phyloP scores from a whole-genome alignment of 2,329 filamentous ascomycete genomes.

The Myriosclerotinia curreyana region DNA sequence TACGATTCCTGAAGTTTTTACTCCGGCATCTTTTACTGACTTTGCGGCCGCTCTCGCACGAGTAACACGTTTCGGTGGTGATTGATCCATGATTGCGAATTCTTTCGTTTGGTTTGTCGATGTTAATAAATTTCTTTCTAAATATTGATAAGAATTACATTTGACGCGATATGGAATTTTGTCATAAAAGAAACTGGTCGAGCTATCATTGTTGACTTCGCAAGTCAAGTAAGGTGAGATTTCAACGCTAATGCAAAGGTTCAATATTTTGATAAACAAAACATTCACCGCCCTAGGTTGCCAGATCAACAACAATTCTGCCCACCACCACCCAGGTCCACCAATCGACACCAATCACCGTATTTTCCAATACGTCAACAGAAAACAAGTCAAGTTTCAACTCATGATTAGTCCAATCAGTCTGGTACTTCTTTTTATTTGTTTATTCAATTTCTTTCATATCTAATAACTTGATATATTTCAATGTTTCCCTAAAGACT shows the following conservation, averaged over 20 bases:
- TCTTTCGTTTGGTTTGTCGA: not conserved
- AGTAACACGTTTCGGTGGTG: slow-evolving; percentile 59
- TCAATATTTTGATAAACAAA: slow-evolving; percentile 15
- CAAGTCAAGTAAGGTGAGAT: no score
- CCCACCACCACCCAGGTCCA: no score
- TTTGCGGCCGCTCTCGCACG: slow-evolving; percentile 48
- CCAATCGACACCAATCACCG: no score
- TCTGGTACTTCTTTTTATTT: no score
- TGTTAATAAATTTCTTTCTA: not conserved
- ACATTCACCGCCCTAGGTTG: not conserved
- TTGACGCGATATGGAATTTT: not conserved
- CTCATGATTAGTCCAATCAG: no score
- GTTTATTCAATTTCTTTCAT: no score
- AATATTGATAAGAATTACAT: slow-evolving; percentile 8
- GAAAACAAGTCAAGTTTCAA: no score
- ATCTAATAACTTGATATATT: no score
- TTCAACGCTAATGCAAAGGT: slow-evolving; percentile 7
- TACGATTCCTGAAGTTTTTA: slow-evolving; percentile 47
- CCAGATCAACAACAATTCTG: not conserved
- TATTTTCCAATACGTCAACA: no score
- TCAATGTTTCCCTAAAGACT: no score
- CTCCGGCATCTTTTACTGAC: slow-evolving; percentile 40
- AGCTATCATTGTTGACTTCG: not conserved
- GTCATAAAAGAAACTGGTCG: not conserved
- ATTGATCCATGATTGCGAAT: slow-evolving; percentile 46